A percentile compares a stretch with the other conserved stretches of the same genome.
Evolutionary conservation across 768 basidiomycete genomes (phyloP).

Genomic region (Mrakia frigida): DNA sequence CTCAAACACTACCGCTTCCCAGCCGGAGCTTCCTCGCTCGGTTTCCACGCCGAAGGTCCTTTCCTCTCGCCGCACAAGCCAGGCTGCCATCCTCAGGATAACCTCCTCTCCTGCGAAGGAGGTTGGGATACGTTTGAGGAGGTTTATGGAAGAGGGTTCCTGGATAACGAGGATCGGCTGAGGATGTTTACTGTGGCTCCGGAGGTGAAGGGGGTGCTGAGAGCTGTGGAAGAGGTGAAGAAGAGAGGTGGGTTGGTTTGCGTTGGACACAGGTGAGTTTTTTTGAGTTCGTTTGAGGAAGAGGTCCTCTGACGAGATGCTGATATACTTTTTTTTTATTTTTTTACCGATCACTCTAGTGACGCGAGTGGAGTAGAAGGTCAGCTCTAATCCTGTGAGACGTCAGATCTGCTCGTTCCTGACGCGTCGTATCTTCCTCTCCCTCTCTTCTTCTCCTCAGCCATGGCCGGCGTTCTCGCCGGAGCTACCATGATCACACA

Average conservation of each 20-base stretch:
- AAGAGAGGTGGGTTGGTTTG: constrained; percentile 69
- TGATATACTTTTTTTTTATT: background rate
- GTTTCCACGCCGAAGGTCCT: constrained; percentile 89
- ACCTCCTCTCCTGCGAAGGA: constrained; percentile 59
- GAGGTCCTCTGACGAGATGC: background rate
- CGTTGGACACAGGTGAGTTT: constrained; percentile 75
- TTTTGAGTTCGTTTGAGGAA: background rate
- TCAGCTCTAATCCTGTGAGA: background rate
- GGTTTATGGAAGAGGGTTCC: constrained; percentile 55
- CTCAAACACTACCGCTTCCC: constrained; percentile 57
- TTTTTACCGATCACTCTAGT: too few relatives aligned
- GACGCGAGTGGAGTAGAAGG: constrained; percentile 13
- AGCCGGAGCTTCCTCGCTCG: constrained; percentile 61
- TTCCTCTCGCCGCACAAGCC: constrained; percentile 77
- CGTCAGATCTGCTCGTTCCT: background rate
- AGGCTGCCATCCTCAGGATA: constrained; percentile 70
- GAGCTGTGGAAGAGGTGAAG: constrained; percentile 56
- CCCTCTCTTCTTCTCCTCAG: background rate
- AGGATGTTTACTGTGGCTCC: constrained; percentile 82
- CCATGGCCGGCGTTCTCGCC: constrained; percentile 47
- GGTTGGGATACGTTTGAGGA: constrained; percentile 65
- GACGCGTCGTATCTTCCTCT: background rate
- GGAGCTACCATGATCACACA: constrained; percentile 86
- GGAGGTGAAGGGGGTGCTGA: constrained; percentile 76
- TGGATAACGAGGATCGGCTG: constrained; percentile 49